Evolutionary conservation across 768 basidiomycete genomes (phyloP).

Genomic region (Agrocybe praecox): DNA sequence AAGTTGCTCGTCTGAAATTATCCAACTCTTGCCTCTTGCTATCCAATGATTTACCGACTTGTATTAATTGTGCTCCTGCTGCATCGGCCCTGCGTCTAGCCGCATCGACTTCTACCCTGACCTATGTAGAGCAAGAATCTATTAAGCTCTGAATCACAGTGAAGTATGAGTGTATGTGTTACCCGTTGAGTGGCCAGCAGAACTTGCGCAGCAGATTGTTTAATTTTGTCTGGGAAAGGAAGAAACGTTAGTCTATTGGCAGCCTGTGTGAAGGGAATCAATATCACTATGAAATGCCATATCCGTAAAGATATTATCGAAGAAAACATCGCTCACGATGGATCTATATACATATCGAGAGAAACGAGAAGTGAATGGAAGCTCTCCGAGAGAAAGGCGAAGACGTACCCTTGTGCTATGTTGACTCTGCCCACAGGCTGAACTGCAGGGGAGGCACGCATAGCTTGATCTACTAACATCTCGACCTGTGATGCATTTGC

Average conservation of each 20-base stretch:
- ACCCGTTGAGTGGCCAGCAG: conserved; percentile 36
- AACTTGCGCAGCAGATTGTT: conserved; percentile 36
- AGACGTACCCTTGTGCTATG: conserved; percentile 39
- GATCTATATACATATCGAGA: conserved; percentile 25
- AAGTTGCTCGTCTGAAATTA: conserved; percentile 33
- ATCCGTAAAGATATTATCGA: conserved; percentile 46
- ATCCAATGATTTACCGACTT: conserved; percentile 28
- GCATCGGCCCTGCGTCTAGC: conserved; percentile 30
- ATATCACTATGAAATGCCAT: conserved; percentile 41
- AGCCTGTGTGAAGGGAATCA: background rate
- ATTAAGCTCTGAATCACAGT: background rate
- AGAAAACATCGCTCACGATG: conserved; percentile 41
- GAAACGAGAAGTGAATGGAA: background rate
- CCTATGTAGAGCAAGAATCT: conserved; percentile 17
- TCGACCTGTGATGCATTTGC: conserved; percentile 35
- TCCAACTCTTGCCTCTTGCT: conserved; percentile 27
- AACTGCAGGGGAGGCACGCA: conserved; percentile 34
- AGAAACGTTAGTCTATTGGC: conserved; percentile 6
- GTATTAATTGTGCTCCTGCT: conserved; percentile 28
- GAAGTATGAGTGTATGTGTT: background rate
- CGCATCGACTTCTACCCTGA: conserved; percentile 32
- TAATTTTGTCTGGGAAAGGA: conserved; percentile 36
- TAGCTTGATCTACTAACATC: conserved; percentile 40
- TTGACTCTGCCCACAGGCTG: conserved; percentile 36
- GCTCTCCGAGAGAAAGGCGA: background rate